These are phyloP conservation scores for Cyclotella kingstonii DNA, from an alignment of 108 stramenopile genomes.

Conservation along the genomic window DNA sequence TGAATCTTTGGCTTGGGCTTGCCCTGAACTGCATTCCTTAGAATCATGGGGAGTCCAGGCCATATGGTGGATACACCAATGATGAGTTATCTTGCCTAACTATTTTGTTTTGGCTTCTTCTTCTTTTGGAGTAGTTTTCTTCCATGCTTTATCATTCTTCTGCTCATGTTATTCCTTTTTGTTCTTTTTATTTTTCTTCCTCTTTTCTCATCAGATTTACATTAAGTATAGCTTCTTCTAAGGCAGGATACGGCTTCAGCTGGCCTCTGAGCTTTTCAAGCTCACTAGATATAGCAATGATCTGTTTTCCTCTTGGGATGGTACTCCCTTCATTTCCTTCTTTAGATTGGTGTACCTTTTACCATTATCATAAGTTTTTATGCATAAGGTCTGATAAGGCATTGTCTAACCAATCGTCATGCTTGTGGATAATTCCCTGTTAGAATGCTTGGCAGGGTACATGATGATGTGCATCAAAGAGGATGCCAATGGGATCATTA, in stretches of 20 bases:
- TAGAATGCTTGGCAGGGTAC: too few relatives aligned
- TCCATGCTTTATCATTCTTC: slow-evolving; percentile 14
- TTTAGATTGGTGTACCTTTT: too few relatives aligned
- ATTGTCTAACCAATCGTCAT: too few relatives aligned
- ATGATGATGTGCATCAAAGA: too few relatives aligned
- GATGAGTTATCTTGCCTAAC: background rate
- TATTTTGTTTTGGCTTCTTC: background rate
- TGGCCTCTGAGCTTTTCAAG: too few relatives aligned
- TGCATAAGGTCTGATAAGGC: too few relatives aligned
- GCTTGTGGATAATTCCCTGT: too few relatives aligned
- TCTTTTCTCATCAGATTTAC: background rate
- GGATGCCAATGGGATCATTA: too few relatives aligned
- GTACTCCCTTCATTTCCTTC: too few relatives aligned
- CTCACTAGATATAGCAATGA: too few relatives aligned
- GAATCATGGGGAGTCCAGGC: background rate
- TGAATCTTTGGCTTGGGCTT: background rate
- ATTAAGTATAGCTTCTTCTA: background rate
- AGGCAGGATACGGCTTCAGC: background rate
- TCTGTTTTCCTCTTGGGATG: too few relatives aligned
- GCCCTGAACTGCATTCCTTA: background rate
- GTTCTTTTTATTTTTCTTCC: background rate
- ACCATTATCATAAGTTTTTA: too few relatives aligned
- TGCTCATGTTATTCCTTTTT: background rate
- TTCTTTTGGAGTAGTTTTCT: slow-evolving; percentile 11
- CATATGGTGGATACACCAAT: slow-evolving; percentile 25